Evolutionary conservation across 108 stramenopile genomes (phyloP), one percentile per base, ranked within the genome.

Genomic region (Stephanodiscus triporus): DNA sequence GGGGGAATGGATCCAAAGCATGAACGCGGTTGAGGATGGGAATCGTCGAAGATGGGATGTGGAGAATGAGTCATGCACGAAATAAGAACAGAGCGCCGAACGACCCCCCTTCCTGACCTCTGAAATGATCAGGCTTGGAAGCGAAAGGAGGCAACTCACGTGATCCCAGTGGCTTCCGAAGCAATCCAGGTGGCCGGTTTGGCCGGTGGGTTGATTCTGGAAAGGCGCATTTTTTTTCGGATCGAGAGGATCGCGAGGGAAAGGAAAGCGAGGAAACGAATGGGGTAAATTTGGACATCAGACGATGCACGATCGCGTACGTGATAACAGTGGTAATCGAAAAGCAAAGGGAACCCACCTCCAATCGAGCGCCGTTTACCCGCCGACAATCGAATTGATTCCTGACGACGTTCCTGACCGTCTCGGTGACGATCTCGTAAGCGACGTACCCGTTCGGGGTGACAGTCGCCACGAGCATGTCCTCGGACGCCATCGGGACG

Each of bases 161-260:
- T 81, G 73, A 66, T 84, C 81, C 76, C 76, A 87, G 64, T 87
- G 86, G 58, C 69, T 72, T 58, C 86, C 84, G 50, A 72, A 70
- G 42, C 86, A 87, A 27, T 75, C 81, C n/a, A n/a, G n/a, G n/a
- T n/a, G n/a, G 4, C 26, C 34, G 45, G n/a, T n/a, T n/a, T 75
- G 73, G 34, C 68, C 68, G 13, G 79, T 85, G 27, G 73, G 73
- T 32, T 84, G 79, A 80, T 84, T 82, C 49, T 45, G 43, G 2
- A 45, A 45, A 45, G 16, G 14, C 43, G 16, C 43, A 16, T 45
- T 45, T 14, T 4, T 34, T 34, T 34, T 4, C 32, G 5, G 32
- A 34, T 34, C 32, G 32, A 34, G 32, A 34, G 32, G 5, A 34
- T 34, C 32, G 32, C 32, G 40, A 9, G 1, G 40, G 9, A 11